Evolutionary conservation across 2,329 filamentous ascomycete genomes (phyloP).

Genomic region (Ophiostoma piceae): DNA sequence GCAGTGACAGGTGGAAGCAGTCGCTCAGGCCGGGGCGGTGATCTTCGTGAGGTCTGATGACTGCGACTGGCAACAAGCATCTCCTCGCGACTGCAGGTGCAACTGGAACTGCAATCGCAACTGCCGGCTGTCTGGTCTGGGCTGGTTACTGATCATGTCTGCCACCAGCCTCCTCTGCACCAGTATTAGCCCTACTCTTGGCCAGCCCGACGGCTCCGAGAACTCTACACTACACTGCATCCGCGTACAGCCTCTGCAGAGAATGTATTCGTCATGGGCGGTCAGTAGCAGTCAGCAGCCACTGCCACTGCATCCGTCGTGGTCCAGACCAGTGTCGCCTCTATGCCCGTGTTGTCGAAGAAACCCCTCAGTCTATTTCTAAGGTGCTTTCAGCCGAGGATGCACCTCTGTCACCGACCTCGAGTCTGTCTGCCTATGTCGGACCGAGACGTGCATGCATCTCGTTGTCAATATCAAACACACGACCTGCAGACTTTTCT

Average conservation of each 20-base stretch:
- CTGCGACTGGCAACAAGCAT: neutral
- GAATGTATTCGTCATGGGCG: neutral
- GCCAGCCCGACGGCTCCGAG: neutral
- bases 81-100: neutral
- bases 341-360: neutral
- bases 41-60: no score
- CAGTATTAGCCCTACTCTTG: neutral
- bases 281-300: neutral
- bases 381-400: neutral
- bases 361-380: neutral
- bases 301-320: slow-evolving; percentile 3
- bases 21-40: no score
- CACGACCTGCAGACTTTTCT: slow-evolving; percentile 13
- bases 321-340: neutral
- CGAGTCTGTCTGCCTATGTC: neutral
- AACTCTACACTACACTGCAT: neutral
- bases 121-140: neutral
- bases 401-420: neutral
- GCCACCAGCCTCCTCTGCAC: neutral
- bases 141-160: neutral
- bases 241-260: neutral
- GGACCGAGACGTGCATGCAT: slow-evolving; percentile 6
- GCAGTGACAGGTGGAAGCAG: neutral
- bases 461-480: neutral
- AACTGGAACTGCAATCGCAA: neutral